phyloP scores from a whole-genome alignment of 2,329 filamentous ascomycete genomes.

The Epichloe sp. region DNA sequence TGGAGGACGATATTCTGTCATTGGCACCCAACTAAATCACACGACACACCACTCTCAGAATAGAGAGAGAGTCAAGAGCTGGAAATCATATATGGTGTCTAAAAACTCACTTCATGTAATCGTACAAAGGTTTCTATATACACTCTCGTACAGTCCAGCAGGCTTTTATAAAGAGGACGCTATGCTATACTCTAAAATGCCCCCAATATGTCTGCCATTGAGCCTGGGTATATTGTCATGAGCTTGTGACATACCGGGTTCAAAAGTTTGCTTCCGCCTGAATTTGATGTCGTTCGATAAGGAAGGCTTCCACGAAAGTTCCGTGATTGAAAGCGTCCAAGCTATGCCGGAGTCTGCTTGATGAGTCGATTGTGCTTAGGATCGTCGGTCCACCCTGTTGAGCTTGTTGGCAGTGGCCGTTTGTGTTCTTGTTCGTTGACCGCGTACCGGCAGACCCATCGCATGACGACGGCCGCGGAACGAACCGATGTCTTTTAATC shows the following conservation, averaged over 20 bases:
- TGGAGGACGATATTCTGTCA: slow-evolving; percentile 31
- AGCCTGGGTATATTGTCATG: no score
- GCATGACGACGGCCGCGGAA: slow-evolving; percentile 86
- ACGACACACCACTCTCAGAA: background rate
- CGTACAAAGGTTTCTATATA: slow-evolving; percentile 17
- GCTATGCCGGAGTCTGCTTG: background rate
- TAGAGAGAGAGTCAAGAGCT: background rate
- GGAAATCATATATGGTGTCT: background rate
- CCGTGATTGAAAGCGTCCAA: background rate
- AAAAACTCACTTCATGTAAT: slow-evolving; percentile 10
- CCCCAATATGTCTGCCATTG: background rate
- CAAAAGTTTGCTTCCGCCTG: background rate
- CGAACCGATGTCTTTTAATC: slow-evolving; percentile 80
- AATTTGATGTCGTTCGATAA: no score
- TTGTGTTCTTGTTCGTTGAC: slow-evolving; percentile 75
- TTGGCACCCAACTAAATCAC: background rate
- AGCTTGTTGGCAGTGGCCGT: slow-evolving; percentile 47
- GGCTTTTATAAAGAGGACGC: background rate
- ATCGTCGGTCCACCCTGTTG: slow-evolving; percentile 38
- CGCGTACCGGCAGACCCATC: slow-evolving; percentile 81
- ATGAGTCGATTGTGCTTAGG: slow-evolving; percentile 8
- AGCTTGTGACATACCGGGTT: no score
- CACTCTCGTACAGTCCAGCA: slow-evolving; percentile 16
- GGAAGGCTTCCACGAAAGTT: background rate
- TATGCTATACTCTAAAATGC: background rate